Percentiles rank a stretch among this genome's conserved stretches.
phyloP scores from a whole-genome alignment of 345 rosid species.

The Bruguiera sexangula region DNA sequence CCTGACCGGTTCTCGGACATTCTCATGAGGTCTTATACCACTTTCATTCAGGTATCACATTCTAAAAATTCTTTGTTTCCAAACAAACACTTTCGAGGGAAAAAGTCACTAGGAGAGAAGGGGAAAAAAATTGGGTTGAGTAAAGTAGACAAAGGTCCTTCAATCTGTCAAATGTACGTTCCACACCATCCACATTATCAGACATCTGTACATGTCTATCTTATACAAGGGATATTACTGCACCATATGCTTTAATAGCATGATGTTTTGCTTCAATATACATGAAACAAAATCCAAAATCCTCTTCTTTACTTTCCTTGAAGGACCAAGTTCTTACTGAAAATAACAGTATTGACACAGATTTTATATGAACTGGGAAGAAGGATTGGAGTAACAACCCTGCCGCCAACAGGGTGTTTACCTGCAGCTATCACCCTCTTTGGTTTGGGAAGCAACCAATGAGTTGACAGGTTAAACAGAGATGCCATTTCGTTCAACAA shows the following conservation, averaged over 20 bases:
- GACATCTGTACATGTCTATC: neutral
- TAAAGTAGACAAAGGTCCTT: too few species aligned
- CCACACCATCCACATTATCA: too few species aligned
- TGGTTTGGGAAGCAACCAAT: conserved; percentile 66
- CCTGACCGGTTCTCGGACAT: conserved; percentile 56
- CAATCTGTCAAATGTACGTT: too few species aligned
- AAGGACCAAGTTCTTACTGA: conserved; percentile 17
- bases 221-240: neutral
- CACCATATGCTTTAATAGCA: neutral
- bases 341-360: conserved; percentile 36
- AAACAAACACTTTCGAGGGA: neutral
- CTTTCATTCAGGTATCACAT: conserved; percentile 64
- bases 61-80: neutral
- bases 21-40: conserved; percentile 62
- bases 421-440: conserved; percentile 86
- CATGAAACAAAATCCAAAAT: neutral
- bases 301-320: conserved; percentile 2
- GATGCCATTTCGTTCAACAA: conserved; percentile 68
- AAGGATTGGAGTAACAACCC: conserved; percentile 71
- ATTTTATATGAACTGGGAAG: conserved; percentile 67
- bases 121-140: neutral
- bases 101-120: neutral
- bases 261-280: neutral
- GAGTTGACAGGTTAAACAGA: conserved; percentile 64
- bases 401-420: conserved; percentile 85